A percentile compares a stretch with the other conserved stretches of the same genome.
These are phyloP conservation scores for Fusarium fujikuroi DNA, from an alignment of 2,329 filamentous ascomycete genomes.

Conservation along the genomic window DNA sequence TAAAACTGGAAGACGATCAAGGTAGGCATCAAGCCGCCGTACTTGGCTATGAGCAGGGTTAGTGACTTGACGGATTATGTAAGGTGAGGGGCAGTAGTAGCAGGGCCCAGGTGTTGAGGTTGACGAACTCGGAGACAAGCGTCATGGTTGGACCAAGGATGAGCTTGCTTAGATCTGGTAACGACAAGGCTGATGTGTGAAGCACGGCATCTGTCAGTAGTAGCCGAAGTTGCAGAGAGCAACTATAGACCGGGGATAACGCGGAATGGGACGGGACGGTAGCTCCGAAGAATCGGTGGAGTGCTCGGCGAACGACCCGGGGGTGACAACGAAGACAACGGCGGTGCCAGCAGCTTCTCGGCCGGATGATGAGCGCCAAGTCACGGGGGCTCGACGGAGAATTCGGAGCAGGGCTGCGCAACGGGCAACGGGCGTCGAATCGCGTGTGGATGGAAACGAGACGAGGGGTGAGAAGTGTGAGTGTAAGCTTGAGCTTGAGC, in stretches of 20 bases:
- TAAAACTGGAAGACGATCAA: conserved; percentile 66
- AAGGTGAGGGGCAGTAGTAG: background rate
- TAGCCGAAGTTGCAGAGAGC: conserved; percentile 5
- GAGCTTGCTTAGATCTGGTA: conserved; percentile 25
- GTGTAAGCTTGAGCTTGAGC: conserved; percentile 21
- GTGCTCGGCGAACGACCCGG: conserved; percentile 23
- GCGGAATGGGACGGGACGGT: background rate
- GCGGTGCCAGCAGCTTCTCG: conserved; percentile 2
- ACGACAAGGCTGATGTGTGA: conserved; percentile 10
- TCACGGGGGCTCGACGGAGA: conserved; percentile 19
- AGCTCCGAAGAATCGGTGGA: conserved; percentile 23
- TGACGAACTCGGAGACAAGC: conserved; percentile 47
- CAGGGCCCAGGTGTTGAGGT: background rate
- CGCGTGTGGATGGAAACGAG: conserved; percentile 15
- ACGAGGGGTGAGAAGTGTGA: conserved; percentile 16
- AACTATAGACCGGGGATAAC: conserved; percentile 15
- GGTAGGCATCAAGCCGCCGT: conserved; percentile 70
- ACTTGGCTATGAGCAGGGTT: conserved; percentile 61
- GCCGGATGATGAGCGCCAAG: conserved; percentile 15
- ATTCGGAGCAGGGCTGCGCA: conserved; percentile 14
- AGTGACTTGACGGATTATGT: conserved; percentile 22
- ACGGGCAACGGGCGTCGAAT: conserved; percentile 6
- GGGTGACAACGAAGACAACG: background rate
- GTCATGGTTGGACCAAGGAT: conserved; percentile 38
- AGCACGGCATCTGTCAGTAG: conserved; percentile 32